Evolutionary conservation across 2,329 filamentous ascomycete species (phyloP).

Genomic region (Monascus ruber): DNA sequence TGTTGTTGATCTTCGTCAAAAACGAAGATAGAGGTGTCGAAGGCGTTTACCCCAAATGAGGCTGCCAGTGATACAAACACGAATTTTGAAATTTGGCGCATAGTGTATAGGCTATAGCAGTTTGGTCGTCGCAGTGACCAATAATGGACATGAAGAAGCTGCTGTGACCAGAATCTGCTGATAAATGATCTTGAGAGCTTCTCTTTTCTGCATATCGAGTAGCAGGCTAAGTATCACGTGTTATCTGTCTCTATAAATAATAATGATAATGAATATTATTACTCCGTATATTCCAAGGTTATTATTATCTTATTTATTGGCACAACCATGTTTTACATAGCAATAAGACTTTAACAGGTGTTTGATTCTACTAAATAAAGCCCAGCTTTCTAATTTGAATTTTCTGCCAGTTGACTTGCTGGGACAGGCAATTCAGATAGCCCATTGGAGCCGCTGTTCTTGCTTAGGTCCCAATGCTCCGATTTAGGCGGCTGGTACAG

Average conservation of each 20-base stretch:
- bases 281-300: no score
- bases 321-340: no score
- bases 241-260: no score
- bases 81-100: slow-evolving; percentile 17
- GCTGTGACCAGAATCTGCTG: neutral
- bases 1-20: slow-evolving; percentile 10
- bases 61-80: slow-evolving; percentile 15
- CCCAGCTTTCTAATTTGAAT: neutral
- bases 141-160: neutral
- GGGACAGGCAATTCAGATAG: slow-evolving; percentile 2
- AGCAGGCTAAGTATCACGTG: no score
- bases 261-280: no score
- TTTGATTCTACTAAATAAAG: no score
- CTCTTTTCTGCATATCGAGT: no score
- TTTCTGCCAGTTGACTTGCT: neutral
- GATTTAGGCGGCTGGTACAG: slow-evolving; percentile 17
- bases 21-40: slow-evolving; percentile 23
- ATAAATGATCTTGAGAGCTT: neutral
- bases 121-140: neutral
- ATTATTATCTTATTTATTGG: no score
- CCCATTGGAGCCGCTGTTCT: slow-evolving; percentile 2
- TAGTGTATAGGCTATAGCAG: slow-evolving; percentile 6
- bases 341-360: no score
- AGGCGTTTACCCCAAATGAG: slow-evolving; percentile 15
- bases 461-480: slow-evolving; percentile 21